A percentile compares a stretch with the other conserved stretches of the same genome.
Conservation (phyloP, 2,329 filamentous ascomycete species). For the Penicillium sp. region DNA sequence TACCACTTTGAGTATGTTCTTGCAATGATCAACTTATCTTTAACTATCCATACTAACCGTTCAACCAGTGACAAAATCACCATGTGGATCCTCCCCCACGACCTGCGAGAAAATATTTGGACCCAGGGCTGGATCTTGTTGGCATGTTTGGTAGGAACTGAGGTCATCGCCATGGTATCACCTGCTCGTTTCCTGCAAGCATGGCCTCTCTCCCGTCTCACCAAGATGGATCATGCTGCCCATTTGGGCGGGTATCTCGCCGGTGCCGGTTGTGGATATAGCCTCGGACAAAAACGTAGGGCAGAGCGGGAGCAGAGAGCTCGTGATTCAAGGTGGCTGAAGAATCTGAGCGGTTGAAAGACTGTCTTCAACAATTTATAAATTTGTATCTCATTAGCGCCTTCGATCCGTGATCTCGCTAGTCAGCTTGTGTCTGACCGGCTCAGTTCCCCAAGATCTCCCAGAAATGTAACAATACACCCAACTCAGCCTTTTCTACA, state of each 20-base stretch:
- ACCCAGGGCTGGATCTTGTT: constrained; percentile 47
- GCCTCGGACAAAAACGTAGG: constrained; percentile 20
- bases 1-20: constrained; percentile 49
- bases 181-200: constrained; percentile 25
- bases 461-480: constrained; percentile 1
- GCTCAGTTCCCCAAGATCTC: not conserved
- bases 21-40: not conserved
- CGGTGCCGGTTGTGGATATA: constrained; percentile 34
- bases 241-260: constrained; percentile 48
- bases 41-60: constrained; percentile 6
- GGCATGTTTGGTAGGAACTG: constrained; percentile 39
- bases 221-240: constrained; percentile 45
- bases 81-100: constrained; percentile 45
- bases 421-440: not conserved
- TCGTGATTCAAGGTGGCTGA: constrained; percentile 23
- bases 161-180: constrained; percentile 38
- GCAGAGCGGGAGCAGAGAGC: constrained; percentile 18
- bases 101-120: constrained; percentile 46
- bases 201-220: constrained; percentile 31
- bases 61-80: constrained; percentile 44
- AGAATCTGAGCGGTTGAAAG: not conserved
- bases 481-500: not conserved
- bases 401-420: not conserved
- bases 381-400: not conserved
- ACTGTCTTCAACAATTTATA: not conserved